Conservation (phyloP, 2,329 filamentous ascomycete genomes). For the Acrodontium crateriforme region DNA sequence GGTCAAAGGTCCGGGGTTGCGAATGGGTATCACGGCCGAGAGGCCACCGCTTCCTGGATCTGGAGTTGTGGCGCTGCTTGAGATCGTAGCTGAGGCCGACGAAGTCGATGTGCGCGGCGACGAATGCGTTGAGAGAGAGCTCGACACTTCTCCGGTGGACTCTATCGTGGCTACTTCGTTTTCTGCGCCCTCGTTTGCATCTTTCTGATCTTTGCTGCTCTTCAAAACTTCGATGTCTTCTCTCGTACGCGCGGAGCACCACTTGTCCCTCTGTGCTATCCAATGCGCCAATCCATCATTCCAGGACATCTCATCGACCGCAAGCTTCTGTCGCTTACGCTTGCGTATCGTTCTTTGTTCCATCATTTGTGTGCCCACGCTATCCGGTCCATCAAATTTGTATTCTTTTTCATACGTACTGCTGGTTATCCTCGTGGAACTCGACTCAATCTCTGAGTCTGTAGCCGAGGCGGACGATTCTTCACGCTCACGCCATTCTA, state of each 20-base stretch:
- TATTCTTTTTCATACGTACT: conserved; percentile 14
- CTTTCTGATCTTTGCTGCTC: conserved; percentile 1
- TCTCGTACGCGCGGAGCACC: conserved; percentile 61
- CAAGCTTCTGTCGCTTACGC: conserved; percentile 21
- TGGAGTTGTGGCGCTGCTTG: conserved; percentile 9
- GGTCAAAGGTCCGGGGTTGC: conserved; percentile 5
- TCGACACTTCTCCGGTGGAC: conserved; percentile 1
- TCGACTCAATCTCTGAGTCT: conserved; percentile 8
- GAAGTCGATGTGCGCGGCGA: neutral
- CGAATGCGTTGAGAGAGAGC: neutral
- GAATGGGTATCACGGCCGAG: conserved; percentile 4
- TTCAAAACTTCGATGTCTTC: conserved; percentile 13
- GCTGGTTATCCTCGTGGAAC: conserved; percentile 2
- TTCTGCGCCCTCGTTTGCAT: conserved; percentile 1
- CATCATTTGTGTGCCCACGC: conserved; percentile 25
- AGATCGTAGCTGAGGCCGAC: conserved; percentile 6
- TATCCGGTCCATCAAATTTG: conserved; percentile 33
- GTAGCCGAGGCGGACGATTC: conserved; percentile 26
- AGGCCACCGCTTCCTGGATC: conserved; percentile 5
- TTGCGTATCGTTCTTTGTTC: conserved; percentile 19
- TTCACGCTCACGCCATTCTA: conserved; percentile 30
- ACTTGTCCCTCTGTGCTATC: conserved; percentile 61
- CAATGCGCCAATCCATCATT: conserved; percentile 76
- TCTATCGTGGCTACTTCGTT: neutral
- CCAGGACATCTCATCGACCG: conserved; percentile 42